Evolutionary conservation across 139 green algal genomes (phyloP), one percentile per base, ranked within the genome.

Genomic region (Chlamydomonas sp.): DNA sequence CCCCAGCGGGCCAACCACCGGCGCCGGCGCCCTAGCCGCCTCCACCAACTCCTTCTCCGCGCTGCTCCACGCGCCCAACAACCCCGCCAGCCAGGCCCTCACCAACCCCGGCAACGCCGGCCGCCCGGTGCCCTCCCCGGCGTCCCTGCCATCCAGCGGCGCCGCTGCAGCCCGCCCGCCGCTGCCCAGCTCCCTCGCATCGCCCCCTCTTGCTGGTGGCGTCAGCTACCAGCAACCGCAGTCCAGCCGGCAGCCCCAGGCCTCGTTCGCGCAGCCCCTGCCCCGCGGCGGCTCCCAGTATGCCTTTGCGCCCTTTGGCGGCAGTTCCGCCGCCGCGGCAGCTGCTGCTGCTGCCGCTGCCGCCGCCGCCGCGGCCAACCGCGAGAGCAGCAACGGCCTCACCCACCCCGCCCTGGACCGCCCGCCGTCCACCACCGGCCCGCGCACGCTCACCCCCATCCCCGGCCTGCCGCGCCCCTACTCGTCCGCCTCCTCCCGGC

Each of bases 41-140:
- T 60, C 66, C 80, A 58, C 20, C 4, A 75, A 61, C 80, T 68
- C 80, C 16, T 86, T 86, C 67, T 79, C 59, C 59, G 80, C 80
- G 60, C 60, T 86, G 5, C 80, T 86, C 18, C 3, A 59, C 5
- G 61, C 68, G 16, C 80, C 75, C 49, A 83, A 72, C 78, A 74
- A 72, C 78, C 62, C 63, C n/a, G n/a, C 3, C 61, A 72, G 61
- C 61, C 16, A 5, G 8, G 78, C 60, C 7, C 4, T 72, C 78
- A 4, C 14, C 62, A 9, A 5, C 78, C 5, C 61, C 20, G 6
- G 62, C 9, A 16, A 61, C 78, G 2, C 6, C 80, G 59, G 49
- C 80, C 17, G 62, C 69, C 5, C 14, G 14, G 69, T 49, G 31
- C 31, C 31, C 31, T 49, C 31, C 31, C 31, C 31, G 31, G 31